Evolutionary conservation across 2,329 filamentous ascomycete genomes (phyloP).

Genomic region (Colletotrichum viniferum): DNA sequence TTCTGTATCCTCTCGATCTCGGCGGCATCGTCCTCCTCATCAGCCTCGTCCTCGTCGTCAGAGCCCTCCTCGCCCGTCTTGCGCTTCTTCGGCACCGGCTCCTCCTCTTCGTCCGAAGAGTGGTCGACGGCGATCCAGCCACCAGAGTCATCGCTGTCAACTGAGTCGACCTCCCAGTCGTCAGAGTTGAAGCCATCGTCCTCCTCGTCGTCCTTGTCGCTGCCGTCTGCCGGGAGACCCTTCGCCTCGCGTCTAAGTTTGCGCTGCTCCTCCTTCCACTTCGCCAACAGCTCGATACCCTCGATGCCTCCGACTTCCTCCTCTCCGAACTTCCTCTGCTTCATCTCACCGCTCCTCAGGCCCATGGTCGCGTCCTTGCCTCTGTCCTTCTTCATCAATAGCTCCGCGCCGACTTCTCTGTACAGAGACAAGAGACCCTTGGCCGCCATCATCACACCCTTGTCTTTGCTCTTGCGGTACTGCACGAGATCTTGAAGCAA

Average conservation of each 20-base stretch:
- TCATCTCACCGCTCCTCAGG: slow-evolving; percentile 75
- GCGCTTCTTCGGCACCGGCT: slow-evolving; percentile 58
- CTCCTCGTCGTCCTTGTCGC: slow-evolving; percentile 65
- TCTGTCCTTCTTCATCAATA: slow-evolving; percentile 87
- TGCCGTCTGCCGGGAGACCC: slow-evolving; percentile 68
- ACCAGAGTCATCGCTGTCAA: slow-evolving; percentile 71
- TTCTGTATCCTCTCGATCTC: slow-evolving; percentile 63
- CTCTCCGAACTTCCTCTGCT: slow-evolving; percentile 82
- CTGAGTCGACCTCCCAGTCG: slow-evolving; percentile 66
- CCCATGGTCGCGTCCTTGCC: slow-evolving; percentile 90
- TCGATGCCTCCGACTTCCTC: slow-evolving; percentile 83
- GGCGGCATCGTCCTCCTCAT: slow-evolving; percentile 48
- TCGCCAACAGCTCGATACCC: slow-evolving; percentile 86
- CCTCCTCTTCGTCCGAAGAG: slow-evolving; percentile 79
- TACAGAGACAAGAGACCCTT: slow-evolving; percentile 91
- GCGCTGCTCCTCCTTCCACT: slow-evolving; percentile 92
- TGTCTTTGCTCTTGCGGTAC: slow-evolving; percentile 97
- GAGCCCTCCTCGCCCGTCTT: slow-evolving; percentile 29
- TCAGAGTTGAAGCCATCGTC: slow-evolving; percentile 61
- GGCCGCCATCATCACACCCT: slow-evolving; percentile 98
- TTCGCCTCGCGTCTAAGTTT: slow-evolving; percentile 73
- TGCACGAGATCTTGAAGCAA: slow-evolving; percentile 94
- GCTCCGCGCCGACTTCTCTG: slow-evolving; percentile 86
- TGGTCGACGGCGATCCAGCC: slow-evolving; percentile 96
- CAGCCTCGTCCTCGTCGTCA: slow-evolving; percentile 31